Conservation (phyloP, 2,329 filamentous ascomycete species). For the Moelleriella libera region DNA sequence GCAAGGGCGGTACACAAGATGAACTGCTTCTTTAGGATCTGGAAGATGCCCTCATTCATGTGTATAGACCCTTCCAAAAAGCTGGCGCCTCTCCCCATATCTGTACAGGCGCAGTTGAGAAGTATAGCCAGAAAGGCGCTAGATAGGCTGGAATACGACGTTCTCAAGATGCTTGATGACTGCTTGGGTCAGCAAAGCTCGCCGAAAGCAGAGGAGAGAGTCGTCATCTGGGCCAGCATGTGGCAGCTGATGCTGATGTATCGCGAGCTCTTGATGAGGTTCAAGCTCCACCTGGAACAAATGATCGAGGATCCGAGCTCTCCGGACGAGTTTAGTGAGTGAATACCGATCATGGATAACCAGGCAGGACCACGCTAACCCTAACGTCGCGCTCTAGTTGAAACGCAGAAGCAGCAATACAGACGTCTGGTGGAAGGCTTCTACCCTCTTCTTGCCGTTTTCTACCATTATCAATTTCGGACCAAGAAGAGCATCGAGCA, state of each 20-base stretch:
- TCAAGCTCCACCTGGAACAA: conserved; percentile 14
- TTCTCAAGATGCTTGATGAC: conserved; percentile 25
- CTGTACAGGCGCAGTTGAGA: conserved; percentile 24
- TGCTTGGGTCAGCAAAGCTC: conserved; percentile 22
- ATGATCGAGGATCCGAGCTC: conserved; percentile 10
- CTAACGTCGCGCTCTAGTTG: conserved; percentile 4
- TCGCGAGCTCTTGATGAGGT: conserved; percentile 22
- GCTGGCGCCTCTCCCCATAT: conserved; percentile 20
- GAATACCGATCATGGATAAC: too few relatives aligned
- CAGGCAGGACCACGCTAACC: too few relatives aligned
- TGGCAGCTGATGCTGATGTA: conserved; percentile 37
- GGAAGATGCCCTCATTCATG: conserved; percentile 27
- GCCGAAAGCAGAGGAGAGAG: conserved; percentile 21
- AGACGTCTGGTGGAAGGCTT: conserved; percentile 17
- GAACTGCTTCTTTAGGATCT: conserved; percentile 36
- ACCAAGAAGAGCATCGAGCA: conserved; percentile 25
- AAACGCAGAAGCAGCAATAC: conserved; percentile 9
- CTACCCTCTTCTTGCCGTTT: conserved; percentile 22
- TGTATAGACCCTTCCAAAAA: conserved; percentile 24
- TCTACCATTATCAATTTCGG: conserved; percentile 26
- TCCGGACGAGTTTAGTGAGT: conserved; percentile 8
- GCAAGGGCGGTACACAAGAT: conserved; percentile 29
- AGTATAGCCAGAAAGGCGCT: conserved; percentile 23
- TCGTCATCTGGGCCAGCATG: conserved; percentile 32
- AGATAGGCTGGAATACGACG: conserved; percentile 21